These are phyloP conservation scores for Calycina herbarum DNA, from an alignment of 2,329 filamentous ascomycete genomes.

Conservation along the genomic window DNA sequence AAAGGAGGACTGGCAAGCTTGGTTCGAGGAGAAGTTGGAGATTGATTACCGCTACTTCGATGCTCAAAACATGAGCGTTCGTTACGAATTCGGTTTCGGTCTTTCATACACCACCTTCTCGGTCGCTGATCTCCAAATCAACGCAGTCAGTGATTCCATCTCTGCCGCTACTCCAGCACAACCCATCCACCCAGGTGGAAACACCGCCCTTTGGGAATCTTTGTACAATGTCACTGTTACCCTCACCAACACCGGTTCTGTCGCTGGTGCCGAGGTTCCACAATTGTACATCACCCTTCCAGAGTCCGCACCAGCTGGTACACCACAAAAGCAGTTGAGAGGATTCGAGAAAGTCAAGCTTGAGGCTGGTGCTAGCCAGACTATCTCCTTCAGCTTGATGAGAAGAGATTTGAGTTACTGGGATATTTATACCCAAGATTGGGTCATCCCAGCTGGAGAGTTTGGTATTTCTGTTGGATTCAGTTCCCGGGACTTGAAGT, in stretches of 20 bases:
- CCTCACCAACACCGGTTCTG: conserved; percentile 62
- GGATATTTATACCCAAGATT: conserved; percentile 60
- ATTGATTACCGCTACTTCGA: conserved; percentile 57
- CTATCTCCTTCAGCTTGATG: conserved; percentile 53
- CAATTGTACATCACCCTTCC: conserved; percentile 55
- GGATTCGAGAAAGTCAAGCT: conserved; percentile 62
- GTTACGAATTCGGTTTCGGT: conserved; percentile 47
- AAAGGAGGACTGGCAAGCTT: conserved; percentile 64
- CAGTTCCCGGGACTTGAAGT: conserved; percentile 31
- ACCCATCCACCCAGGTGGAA: conserved; percentile 22
- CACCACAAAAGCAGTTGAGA: conserved; percentile 54
- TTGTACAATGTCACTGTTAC: conserved; percentile 55
- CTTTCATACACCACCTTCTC: conserved; percentile 76
- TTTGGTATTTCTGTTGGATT: conserved; percentile 41
- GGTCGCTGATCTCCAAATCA: conserved; percentile 56
- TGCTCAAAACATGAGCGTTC: conserved; percentile 38
- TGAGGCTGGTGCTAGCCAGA: conserved; percentile 46
- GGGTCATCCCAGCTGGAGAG: conserved; percentile 50
- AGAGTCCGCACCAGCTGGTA: conserved; percentile 30
- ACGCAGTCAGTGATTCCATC: not conserved
- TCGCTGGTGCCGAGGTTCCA: conserved; percentile 62
- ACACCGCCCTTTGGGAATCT: conserved; percentile 24
- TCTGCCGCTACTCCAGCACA: conserved; percentile 12
- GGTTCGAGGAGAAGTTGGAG: conserved; percentile 49
- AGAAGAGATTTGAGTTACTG: conserved; percentile 65